These are phyloP conservation scores for Lotus japonicus DNA, from an alignment of 306 rosid species.

Conservation along the genomic window DNA sequence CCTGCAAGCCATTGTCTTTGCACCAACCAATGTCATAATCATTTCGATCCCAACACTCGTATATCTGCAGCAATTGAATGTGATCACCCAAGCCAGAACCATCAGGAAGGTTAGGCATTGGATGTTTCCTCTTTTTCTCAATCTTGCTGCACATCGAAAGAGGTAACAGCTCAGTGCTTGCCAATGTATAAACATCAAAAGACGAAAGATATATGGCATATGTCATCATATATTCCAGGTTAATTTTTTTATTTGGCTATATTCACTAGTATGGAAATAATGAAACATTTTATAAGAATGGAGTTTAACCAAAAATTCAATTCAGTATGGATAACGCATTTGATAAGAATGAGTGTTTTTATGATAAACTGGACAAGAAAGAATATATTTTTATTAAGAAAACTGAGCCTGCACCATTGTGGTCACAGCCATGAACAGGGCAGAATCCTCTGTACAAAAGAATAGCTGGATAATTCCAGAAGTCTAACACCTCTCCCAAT, in stretches of 20 bases:
- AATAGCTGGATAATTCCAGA: too few relatives aligned
- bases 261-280: background rate
- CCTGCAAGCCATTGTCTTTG: constrained; percentile 84
- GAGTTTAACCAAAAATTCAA: background rate
- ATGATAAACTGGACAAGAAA: too few relatives aligned
- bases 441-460: too few relatives aligned
- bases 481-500: too few relatives aligned
- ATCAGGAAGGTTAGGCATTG: constrained; percentile 65
- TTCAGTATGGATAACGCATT: background rate
- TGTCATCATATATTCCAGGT: background rate
- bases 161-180: constrained; percentile 17
- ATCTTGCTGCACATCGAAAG: constrained; percentile 45
- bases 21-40: constrained; percentile 79
- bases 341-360: too few relatives aligned
- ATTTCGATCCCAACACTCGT: constrained; percentile 66
- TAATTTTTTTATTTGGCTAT: background rate
- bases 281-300: background rate
- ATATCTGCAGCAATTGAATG: constrained; percentile 84
- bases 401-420: too few relatives aligned
- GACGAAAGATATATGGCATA: background rate
- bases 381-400: too few relatives aligned
- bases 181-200: constrained; percentile 5
- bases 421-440: too few relatives aligned
- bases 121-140: constrained; percentile 81
- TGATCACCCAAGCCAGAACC: constrained; percentile 96